Evolutionary conservation across 345 rosid genomes (phyloP).

Genomic region (Brassica rapa): DNA sequence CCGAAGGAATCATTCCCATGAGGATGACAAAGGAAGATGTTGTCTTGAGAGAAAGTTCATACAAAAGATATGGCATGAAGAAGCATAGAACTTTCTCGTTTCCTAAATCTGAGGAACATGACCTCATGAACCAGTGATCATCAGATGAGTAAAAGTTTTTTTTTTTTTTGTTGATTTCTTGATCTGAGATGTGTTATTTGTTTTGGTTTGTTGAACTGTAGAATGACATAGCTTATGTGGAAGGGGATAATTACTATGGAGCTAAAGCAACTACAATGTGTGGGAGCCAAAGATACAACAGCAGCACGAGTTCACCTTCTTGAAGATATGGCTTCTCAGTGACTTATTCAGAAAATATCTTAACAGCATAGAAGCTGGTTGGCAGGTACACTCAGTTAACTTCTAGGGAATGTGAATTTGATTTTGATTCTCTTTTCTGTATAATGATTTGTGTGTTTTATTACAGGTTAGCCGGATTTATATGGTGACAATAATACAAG

Average conservation of each 20-base stretch:
- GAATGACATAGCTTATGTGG: slow-evolving; percentile 92
- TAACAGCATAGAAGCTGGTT: slow-evolving; percentile 97
- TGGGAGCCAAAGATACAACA: slow-evolving; percentile 93
- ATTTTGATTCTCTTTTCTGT: neutral
- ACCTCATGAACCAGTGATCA: slow-evolving; percentile 65
- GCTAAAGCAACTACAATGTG: slow-evolving; percentile 80
- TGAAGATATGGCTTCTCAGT: slow-evolving; percentile 45
- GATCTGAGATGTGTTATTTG: slow-evolving; percentile 4
- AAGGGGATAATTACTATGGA: slow-evolving; percentile 85
- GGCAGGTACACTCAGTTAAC: slow-evolving; percentile 61
- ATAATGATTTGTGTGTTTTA: slow-evolving; percentile 6
- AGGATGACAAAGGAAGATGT: slow-evolving; percentile 37
- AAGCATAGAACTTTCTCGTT: slow-evolving; percentile 44
- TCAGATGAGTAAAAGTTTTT: slow-evolving; percentile 37
- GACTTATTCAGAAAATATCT: slow-evolving; percentile 83
- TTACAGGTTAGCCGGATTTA: slow-evolving; percentile 53
- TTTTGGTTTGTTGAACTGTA: slow-evolving; percentile 37
- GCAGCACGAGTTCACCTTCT: neutral
- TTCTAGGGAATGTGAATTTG: neutral
- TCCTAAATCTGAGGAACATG: slow-evolving; percentile 82
- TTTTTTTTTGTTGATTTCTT: slow-evolving; percentile 2
- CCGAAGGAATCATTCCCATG: slow-evolving; percentile 74
- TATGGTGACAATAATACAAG: slow-evolving; percentile 98
- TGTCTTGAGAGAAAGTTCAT: slow-evolving; percentile 88
- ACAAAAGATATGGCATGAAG: slow-evolving; percentile 75